Evolutionary conservation across 2,329 filamentous ascomycete genomes (phyloP), one percentile per base, ranked within the genome.

Genomic region (Paraphoma chrysanthemicola): DNA sequence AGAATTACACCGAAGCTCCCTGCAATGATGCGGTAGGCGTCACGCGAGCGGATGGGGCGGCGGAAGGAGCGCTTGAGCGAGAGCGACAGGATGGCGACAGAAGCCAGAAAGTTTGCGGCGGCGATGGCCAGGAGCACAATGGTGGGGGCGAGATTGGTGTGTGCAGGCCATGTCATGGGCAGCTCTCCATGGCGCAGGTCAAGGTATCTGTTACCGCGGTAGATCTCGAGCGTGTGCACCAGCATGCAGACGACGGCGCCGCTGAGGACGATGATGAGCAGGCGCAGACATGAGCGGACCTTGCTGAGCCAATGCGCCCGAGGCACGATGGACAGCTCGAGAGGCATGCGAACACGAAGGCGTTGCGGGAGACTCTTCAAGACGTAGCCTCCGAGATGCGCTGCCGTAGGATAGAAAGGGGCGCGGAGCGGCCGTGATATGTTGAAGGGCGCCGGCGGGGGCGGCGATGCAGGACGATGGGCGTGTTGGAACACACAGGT

Each of bases 111-210:
- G 61, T 75, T 75, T 44, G 57, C 65, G 36, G 64, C 62, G 36
- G 72, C 72, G 56, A 77, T 64, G 54, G 60, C 61, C 46, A 74
- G 66, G 39, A 77, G 64, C n/a, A 76, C 62, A 12, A 74, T 66
- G 31, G 71, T 75, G n/a, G 74, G 71, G 6, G 66, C 69, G 30
- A 76, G 72, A 48, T 76, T 75, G 23, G 72, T 76, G 48, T 67
- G 65, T 31, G 72, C 72, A 17, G 74, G 74, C 74, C 74, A 77
- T 50, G 69, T 69, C 70, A 75, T 76, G 59, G 74, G 73, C 51
- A 75, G 62, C 58, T 77, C 73, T 42, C 73, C 73, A 17, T 69
- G 70, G 51, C 72, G 68, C 53, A 75, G 70, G 57, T 75, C 72
- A 55, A 75, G 64, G 56, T 71, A 74, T 44, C 63, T 60, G 60